Base-by-base conservation (phyloP, 805 yeast genomes). In the Wickerhamomyces pijperi region DNA sequence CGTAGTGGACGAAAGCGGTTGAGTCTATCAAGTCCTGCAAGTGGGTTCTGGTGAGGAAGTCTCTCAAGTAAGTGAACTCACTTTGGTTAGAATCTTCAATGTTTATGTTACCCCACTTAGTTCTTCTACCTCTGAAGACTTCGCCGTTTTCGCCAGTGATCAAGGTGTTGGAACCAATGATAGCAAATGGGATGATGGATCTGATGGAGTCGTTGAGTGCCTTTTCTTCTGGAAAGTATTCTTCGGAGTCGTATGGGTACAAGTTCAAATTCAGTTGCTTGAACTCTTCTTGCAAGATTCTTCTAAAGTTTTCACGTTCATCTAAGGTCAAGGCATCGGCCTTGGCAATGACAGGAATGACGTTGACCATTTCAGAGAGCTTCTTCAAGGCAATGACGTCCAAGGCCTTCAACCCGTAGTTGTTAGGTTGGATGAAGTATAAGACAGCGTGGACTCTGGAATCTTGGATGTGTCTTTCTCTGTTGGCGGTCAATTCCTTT, bases 1-100 rank as follows among this genome's bases (percentile, higher is more conserved):
- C 98, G 62, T 92, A 92, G 61, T 92, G 97, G 39, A 78, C 72
- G 48, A 76, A 68, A 2, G 94, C 68, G 4, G 98, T 92, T 12
- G 95, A 77, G 61, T 92, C 98, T 53, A 92, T 88, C 59, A 92
- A 76, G 59, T 90, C 97, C 61, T 87, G 97, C 54, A 92, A 70
- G 60, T 92, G 97, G 8, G 97, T 86, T 66, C 96, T 78, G 35
- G 95, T 86, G 55, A 92, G 74, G 61, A 92, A 92, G 60, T 86
- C 95, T 64, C 97, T 77, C 56, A 92, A 76, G 52, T 85, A 87
- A 31, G 86, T 85, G 68, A 92, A 92, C 65, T 92, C 98, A 64
- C 96, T 87, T 64, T 92, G 97, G 40, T 81, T 75, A 39, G 85
- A 87, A 64, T 92, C 95, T 64, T 88, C 97, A 44, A 92, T 85